phyloP scores from a whole-genome alignment of 768 basidiomycete species.

The Trametes coccinea region DNA sequence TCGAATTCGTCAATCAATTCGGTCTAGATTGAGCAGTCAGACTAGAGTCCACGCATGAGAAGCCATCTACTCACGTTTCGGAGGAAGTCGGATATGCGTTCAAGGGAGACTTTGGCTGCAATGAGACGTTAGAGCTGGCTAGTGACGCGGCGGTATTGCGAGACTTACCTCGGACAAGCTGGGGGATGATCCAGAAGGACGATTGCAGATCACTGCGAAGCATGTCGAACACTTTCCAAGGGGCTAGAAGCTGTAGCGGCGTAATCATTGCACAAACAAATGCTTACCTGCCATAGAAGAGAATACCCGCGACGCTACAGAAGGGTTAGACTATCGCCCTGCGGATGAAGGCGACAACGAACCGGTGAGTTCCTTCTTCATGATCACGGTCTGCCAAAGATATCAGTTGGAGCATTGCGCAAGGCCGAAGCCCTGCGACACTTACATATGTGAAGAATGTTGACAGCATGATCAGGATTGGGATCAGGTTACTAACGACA shows the following conservation, averaged over 20 bases:
- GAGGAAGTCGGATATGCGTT: constrained; percentile 43
- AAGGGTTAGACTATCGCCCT: background rate
- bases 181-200: no score
- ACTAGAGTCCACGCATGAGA: background rate
- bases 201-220: no score
- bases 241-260: no score
- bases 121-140: no score
- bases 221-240: no score
- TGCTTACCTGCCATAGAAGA: constrained; percentile 20
- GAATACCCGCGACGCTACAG: constrained; percentile 18
- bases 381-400: constrained; percentile 34
- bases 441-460: constrained; percentile 62
- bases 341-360: background rate
- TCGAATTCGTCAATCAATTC: no score
- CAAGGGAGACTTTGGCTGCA: background rate
- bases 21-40: no score
- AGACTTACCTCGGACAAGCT: constrained; percentile 1
- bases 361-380: constrained; percentile 40
- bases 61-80: constrained; percentile 21
- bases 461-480: constrained; percentile 61
- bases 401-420: no score
- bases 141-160: no score
- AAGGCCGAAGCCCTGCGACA: background rate
- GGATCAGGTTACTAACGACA: constrained; percentile 51
- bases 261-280: no score